Evolutionary conservation across 108 stramenopile genomes (phyloP).

Genomic region (Nannochloropsis gaditana): DNA sequence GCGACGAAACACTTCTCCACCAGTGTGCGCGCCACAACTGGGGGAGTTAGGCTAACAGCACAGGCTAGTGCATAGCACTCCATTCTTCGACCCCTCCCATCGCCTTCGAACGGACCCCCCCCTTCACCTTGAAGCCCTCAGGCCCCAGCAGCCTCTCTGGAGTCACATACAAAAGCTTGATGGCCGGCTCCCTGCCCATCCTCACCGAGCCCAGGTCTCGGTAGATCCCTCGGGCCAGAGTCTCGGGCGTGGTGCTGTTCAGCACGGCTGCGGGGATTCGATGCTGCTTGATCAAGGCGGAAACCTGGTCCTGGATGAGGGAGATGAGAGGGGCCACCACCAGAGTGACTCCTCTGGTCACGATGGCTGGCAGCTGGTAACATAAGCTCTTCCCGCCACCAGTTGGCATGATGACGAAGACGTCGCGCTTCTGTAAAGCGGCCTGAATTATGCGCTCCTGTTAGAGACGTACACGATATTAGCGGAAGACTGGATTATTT

Average conservation of each 20-base stretch:
- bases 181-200: background rate
- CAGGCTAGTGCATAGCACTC: too few relatives aligned
- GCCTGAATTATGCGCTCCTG: conserved; percentile 46
- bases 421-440: conserved; percentile 80
- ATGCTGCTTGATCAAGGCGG: conserved; percentile 15
- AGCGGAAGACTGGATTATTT: background rate
- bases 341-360: conserved; percentile 80
- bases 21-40: too few relatives aligned
- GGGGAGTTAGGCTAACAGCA: too few relatives aligned
- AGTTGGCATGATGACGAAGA: conserved; percentile 95
- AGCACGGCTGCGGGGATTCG: background rate
- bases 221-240: background rate
- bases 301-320: conserved; percentile 95
- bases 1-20: too few relatives aligned
- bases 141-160: conserved; percentile 56
- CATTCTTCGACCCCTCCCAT: background rate
- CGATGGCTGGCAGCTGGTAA: conserved; percentile 94
- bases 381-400: conserved; percentile 56
- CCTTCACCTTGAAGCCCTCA: background rate
- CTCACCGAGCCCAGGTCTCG: background rate
- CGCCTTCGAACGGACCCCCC: background rate
- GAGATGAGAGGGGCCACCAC: conserved; percentile 91
- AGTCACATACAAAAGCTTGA: conserved; percentile 84
- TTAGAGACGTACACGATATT: background rate
- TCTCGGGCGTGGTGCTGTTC: background rate